These are phyloP conservation scores for Fremontodendron californicum DNA, from an alignment of 345 rosid genomes.

Conservation along the genomic window DNA sequence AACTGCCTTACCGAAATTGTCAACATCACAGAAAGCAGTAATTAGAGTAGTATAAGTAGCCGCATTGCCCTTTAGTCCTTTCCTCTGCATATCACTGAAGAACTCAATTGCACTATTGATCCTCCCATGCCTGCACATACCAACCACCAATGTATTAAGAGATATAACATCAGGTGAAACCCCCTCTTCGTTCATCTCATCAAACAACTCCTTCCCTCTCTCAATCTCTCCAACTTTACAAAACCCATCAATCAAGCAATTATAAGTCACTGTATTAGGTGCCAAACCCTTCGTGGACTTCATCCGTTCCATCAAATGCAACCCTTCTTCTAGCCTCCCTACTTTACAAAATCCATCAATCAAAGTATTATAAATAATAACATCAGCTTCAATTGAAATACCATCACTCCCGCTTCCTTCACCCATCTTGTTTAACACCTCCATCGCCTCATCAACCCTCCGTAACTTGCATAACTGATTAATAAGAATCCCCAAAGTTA, in stretches of 20 bases:
- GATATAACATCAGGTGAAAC: slow-evolving; percentile 50
- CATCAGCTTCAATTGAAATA: slow-evolving; percentile 52
- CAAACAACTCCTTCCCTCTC: slow-evolving; percentile 46
- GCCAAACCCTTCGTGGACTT: slow-evolving; percentile 36
- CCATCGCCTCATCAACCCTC: slow-evolving; percentile 61
- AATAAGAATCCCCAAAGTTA: slow-evolving; percentile 64
- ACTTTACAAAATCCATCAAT: slow-evolving; percentile 73
- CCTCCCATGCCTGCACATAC: slow-evolving; percentile 69
- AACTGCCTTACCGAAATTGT: slow-evolving; percentile 58
- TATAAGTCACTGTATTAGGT: slow-evolving; percentile 56
- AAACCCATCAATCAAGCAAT: slow-evolving; percentile 65
- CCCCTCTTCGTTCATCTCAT: slow-evolving; percentile 54
- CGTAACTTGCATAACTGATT: slow-evolving; percentile 56
- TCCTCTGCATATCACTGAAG: slow-evolving; percentile 45
- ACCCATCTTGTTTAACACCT: slow-evolving; percentile 47
- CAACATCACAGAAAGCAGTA: slow-evolving; percentile 53
- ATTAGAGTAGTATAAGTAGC: slow-evolving; percentile 57
- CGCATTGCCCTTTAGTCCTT: slow-evolving; percentile 48
- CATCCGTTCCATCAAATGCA: slow-evolving; percentile 51
- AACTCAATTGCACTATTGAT: slow-evolving; percentile 46
- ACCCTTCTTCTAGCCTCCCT: slow-evolving; percentile 75
- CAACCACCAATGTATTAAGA: slow-evolving; percentile 54
- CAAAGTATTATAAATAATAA: slow-evolving; percentile 54
- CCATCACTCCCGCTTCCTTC: slow-evolving; percentile 32
- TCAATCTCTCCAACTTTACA: slow-evolving; percentile 66